Conservation (phyloP, 176 grass and related monocot genomes). For the Rhipidocladum racemiflorum region DNA sequence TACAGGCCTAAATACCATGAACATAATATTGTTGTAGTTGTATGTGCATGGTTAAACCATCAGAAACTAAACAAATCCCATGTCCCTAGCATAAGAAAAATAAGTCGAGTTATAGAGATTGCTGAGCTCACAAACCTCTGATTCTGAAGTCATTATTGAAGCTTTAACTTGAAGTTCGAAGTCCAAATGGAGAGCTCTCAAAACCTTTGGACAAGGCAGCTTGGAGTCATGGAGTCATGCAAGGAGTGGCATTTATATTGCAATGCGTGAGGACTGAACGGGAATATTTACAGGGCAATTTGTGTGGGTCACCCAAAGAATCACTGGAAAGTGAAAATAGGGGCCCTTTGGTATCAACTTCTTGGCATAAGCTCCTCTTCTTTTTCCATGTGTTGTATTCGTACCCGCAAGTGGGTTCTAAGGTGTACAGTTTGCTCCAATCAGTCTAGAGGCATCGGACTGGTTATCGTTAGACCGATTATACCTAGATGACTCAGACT, state of each 20-base stretch:
- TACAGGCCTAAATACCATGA: not conserved
- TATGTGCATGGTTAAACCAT: not conserved
- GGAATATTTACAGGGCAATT: conserved; percentile 43
- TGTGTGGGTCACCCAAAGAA: conserved; percentile 47
- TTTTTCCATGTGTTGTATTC: conserved; percentile 21
- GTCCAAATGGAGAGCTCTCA: not conserved
- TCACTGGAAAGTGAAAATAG: conserved; percentile 38
- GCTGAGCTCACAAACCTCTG: conserved; percentile 40
- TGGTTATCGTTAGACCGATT: not conserved
- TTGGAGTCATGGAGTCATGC: conserved; percentile 8
- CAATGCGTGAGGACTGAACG: not conserved
- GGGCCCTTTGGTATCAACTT: not conserved
- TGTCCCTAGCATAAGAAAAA: not conserved
- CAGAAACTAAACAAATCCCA: not conserved
- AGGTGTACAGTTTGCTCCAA: not conserved
- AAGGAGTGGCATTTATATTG: conserved; percentile 37
- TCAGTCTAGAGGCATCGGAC: not conserved
- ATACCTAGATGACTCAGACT: not conserved
- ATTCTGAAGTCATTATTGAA: conserved; percentile 35
- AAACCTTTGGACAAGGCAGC: conserved; percentile 11
- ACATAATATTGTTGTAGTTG: not conserved
- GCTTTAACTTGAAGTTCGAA: conserved; percentile 12
- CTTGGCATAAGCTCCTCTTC: conserved; percentile 3
- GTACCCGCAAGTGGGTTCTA: not conserved
- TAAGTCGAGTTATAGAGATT: not conserved